These are phyloP conservation scores for Talaromyces sp. DNA, from an alignment of 2,329 filamentous ascomycete species.

Conservation along the genomic window DNA sequence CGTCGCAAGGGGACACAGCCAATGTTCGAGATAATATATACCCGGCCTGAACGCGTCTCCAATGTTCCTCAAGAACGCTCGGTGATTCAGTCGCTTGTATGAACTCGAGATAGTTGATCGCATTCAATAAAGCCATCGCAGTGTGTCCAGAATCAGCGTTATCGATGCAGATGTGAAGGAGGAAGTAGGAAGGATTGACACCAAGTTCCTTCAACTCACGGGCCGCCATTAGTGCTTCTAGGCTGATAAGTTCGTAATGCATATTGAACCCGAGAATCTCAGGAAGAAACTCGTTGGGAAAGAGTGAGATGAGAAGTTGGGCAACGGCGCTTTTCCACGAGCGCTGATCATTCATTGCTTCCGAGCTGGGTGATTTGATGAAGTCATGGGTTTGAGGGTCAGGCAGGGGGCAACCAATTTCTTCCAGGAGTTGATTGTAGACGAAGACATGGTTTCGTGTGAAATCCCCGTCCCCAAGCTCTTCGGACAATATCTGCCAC, in stretches of 20 bases:
- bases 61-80: conserved; percentile 27
- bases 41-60: conserved; percentile 40
- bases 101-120: conserved; percentile 33
- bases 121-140: conserved; percentile 41
- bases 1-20: no score
- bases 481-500: conserved; percentile 49
- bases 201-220: conserved; percentile 42
- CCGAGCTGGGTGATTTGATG: neutral
- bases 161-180: conserved; percentile 49
- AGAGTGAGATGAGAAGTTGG: conserved; percentile 46
- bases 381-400: conserved; percentile 26
- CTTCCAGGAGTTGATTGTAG: conserved; percentile 28
- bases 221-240: conserved; percentile 36
- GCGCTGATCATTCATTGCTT: neutral
- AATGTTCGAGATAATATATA: conserved; percentile 32
- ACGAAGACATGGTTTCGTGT: conserved; percentile 42
- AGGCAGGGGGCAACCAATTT: conserved; percentile 27
- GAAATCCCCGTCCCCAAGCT: conserved; percentile 47
- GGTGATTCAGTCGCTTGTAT: conserved; percentile 22
- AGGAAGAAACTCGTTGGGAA: conserved; percentile 45
- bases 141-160: conserved; percentile 46
- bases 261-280: conserved; percentile 50
- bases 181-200: conserved; percentile 45
- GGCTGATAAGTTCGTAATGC: conserved; percentile 41
- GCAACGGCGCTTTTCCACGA: conserved; percentile 42